Evolutionary conservation across 176 grass and related monocot species (phyloP), one percentile per base, ranked within the genome.

Genomic region (Oryza officinalis): DNA sequence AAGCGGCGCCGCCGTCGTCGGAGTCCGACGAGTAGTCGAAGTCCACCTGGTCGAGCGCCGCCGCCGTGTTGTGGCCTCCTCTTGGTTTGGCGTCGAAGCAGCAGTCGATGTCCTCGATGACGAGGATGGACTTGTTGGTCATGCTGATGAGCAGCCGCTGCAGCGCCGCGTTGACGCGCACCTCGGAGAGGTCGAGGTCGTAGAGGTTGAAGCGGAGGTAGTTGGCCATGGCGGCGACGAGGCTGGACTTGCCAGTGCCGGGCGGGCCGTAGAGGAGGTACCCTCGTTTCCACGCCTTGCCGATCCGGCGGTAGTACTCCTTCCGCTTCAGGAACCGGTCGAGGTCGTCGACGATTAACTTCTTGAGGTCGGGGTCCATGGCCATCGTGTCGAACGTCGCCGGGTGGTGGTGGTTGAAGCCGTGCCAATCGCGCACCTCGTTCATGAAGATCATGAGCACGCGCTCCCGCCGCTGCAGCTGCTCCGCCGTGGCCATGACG

Each of bases 371-470:
- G 3, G 79, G 88, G 69, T 91, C 88, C 83, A 94, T 92, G 80
- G 86, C 90, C 14, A 95, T 31, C 1, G 88, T 96, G 33, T 91
- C 73, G 85, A 96, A 96, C 22, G 43, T 93, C 23, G 94, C 78
- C 5, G 91, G 94, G 81, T 96, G 94, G 13, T 89, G 83, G 78
- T 89, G 82, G 52, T 25, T 81, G 30, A 81, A 65, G 50, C 71
- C 82, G 3, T 45, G 8, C 82, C 87, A 89, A 0, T 7, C 0
- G 0, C 14, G 17, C 0, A 0, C 46, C 45, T 81, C 63, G 85
- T 81, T 87, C 63, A 81, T 66, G 60, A 26, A 87, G 61, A 87
- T 87, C 71, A 35, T 41, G 18, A 87, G 85, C 25, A 63, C 71
- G 45, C 85, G 78, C 18, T 87, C 71, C 2, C 13, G 44, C 12